Evolutionary conservation across 1,284 basidiomycete species (phyloP).

Genomic region (Hypsizygus ulmarius): DNA sequence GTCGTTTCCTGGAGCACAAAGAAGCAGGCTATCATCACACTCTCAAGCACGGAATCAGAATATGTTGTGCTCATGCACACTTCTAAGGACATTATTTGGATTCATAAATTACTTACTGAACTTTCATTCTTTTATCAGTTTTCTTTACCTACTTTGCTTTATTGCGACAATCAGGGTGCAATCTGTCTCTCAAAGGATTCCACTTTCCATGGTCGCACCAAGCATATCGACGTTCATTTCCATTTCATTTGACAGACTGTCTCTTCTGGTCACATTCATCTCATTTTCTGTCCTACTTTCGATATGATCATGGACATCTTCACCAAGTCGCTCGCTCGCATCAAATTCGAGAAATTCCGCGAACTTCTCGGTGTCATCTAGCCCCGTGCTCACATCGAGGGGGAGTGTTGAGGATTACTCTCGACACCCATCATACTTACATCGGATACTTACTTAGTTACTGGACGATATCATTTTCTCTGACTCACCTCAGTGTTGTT

Average conservation of each 20-base stretch:
- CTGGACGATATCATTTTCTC: no score
- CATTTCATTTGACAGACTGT: conserved; percentile 12
- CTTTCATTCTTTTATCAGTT: conserved; percentile 6
- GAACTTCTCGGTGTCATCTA: conserved; percentile 2
- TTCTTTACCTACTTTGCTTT: conserved; percentile 4
- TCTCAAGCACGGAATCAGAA: conserved; percentile 10
- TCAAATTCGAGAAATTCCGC: conserved; percentile 4
- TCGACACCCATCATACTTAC: no score
- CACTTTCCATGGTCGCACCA: conserved; percentile 11
- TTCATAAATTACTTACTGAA: conserved; percentile 6
- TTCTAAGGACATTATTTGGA: conserved; percentile 4
- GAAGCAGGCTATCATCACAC: conserved; percentile 5
- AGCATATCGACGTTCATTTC: conserved; percentile 15
- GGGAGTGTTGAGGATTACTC: no score
- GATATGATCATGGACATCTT: conserved; percentile 5
- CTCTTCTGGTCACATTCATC: conserved; percentile 1
- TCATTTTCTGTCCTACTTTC: neutral
- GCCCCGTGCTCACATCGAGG: no score
- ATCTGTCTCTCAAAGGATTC: conserved; percentile 14
- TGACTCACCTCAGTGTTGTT: no score
- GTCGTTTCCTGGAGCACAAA: conserved; percentile 22
- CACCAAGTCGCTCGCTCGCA: conserved; percentile 2
- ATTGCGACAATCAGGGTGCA: conserved; percentile 14
- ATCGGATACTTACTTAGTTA: no score
- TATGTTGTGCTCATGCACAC: conserved; percentile 12